Evolutionary conservation across 257 asterid species (phyloP), one percentile per base, ranked within the genome.

Genomic region (Pogostemon cablin): DNA sequence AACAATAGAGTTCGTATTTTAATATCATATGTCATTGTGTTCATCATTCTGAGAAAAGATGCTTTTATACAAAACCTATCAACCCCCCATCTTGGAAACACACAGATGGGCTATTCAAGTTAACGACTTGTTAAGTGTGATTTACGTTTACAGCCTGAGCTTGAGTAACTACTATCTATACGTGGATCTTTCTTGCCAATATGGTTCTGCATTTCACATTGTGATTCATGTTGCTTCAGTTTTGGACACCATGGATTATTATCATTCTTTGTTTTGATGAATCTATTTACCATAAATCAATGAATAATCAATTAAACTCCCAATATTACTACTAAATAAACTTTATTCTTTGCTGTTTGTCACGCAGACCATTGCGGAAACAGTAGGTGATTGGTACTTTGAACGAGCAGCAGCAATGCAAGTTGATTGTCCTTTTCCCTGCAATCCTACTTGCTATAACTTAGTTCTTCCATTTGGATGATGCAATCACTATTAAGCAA

Each of bases 311-410:
- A 20, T 15, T 5, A 42, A 8, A 38, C 53, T 58, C 49, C 39
- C 64, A 34, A n/a, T 6, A 7, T 57, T 71, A 48, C 58, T n/a
- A 65, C 70, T 72, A 53, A 42, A 53, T 63, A 17, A 32, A 10
- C n/a, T 17, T 4, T 48, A 8, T n/a, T 3, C 3, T 53, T 46
- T 46, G 32, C 2, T 9, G 15, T 74, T 65, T 43, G 54, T 77
- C 32, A 61, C 83, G 75, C 91, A 93, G 98, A 93, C 98, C 11
- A 58, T 93, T 71, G 97, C 95, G 62, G 96, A 87, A 78, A 71
- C 90, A 67, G 98, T 93, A 8, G 98, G 96, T 2, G 97, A 87
- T 73, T 93, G 98, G 98, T 93, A 88, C 81, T 93, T 93, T 80
- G 82, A 79, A 76, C 82, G 93, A 63, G 82, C 68, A 67, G 69